A percentile compares a stretch with the other conserved stretches of the same genome.
Conservation (phyloP, 768 basidiomycete species). For the Cystobasidium ongulense region DNA sequence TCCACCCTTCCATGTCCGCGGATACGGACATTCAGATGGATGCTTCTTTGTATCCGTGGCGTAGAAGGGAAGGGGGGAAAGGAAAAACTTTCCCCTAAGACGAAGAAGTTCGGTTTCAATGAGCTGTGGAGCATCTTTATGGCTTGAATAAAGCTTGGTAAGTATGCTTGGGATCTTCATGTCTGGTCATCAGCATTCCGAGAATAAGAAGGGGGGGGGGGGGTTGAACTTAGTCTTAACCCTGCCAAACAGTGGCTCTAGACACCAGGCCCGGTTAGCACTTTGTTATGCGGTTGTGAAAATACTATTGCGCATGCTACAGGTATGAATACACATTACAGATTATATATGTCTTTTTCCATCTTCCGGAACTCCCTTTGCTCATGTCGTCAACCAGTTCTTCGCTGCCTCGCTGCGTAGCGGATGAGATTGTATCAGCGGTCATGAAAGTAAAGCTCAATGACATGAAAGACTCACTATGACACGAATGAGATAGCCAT, state of each 20-base stretch:
- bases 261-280: background rate
- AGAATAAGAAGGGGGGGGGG: too few species aligned
- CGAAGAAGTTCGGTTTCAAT: too few species aligned
- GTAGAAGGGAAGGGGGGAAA: background rate
- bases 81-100: too few species aligned
- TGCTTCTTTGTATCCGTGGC: too few species aligned
- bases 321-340: background rate
- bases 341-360: background rate
- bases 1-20: background rate
- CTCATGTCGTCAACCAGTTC: constrained; percentile 1
- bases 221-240: too few species aligned
- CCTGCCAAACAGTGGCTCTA: too few species aligned
- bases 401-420: background rate
- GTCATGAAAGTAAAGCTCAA: background rate
- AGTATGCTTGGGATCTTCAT: too few species aligned
- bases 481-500: constrained; percentile 31
- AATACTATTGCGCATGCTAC: background rate
- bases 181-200: too few species aligned
- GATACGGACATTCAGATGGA: background rate
- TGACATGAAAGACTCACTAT: background rate
- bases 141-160: too few species aligned
- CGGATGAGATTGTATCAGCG: background rate
- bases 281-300: background rate
- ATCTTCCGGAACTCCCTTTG: background rate
- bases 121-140: too few species aligned